Evolutionary conservation across 495 filamentous ascomycete species (phyloP), one percentile per base, ranked within the genome.

Genomic region (Staphylotrichum tortipilum): DNA sequence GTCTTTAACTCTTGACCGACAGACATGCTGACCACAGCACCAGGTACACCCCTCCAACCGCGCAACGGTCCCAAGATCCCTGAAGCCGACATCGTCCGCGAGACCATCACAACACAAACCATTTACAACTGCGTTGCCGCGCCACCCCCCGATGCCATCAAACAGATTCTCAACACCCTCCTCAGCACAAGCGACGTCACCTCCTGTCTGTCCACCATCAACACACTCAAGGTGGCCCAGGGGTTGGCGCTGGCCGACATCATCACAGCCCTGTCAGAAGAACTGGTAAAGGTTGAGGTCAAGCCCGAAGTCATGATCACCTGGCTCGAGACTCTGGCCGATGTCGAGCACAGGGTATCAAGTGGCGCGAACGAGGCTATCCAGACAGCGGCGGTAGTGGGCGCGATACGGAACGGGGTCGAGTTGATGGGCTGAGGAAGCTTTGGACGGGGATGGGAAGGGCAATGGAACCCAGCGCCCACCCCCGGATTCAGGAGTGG

Each of bases 71-170:
- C 84, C 24, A 81, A 84, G 65, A 61, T 73, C n/a, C 46, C 65
- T 40, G 72, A 70, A 55, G 74, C 66, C 68, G 80, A 72, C 44
- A 80, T 84, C 26, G 66, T 77, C n/a, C 77, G 86, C 12, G 91
- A 96, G 54, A 75, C 76, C 9, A 94, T 97, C 70, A 96, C 90
- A 21, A 85, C 88, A 54, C 77, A 83, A 36, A 90, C 89, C 6
- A 95, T 99, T 61, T 97, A 94, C 73, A 87, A 94, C 68, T 99
- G 92, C 66, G 92, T 99, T 62, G 94, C 94, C 24, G 89, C 92
- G 0, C 92, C 92, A 8, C 91, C 92, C 60, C 94, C 92, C 0
- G 77, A 79, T 2, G 92, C 95, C 60, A 95, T 97, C 56, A 73
- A 79, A 57, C 76, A 84, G 54, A 98, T 98, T 53, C 74, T 86